These are phyloP conservation scores for Spinellus fusiger DNA, from an alignment of 192 early-diverging fungal genomes.

Conservation along the genomic window DNA sequence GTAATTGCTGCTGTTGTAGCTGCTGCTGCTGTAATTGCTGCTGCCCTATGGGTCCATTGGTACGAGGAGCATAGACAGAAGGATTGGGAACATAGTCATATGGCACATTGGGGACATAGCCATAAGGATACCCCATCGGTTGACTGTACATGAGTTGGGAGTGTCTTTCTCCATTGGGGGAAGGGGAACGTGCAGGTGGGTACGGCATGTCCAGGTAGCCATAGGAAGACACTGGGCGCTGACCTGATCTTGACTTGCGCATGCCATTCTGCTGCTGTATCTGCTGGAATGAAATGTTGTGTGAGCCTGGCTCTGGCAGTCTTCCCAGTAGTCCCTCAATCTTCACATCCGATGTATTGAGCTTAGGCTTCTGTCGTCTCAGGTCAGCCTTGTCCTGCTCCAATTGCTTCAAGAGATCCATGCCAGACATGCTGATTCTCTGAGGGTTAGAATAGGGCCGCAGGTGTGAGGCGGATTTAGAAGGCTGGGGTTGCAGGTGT, in stretches of 20 bases:
- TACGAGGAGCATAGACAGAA: not conserved
- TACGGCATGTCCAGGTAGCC: not conserved
- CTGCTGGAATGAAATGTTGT: constrained; percentile 24
- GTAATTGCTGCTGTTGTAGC: constrained; percentile 2
- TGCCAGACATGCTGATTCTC: constrained; percentile 19
- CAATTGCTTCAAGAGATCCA: constrained; percentile 20
- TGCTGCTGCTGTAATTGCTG: not conserved
- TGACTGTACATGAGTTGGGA: not conserved
- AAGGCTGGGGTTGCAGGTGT: constrained; percentile 1
- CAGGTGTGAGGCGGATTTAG: constrained; percentile 1
- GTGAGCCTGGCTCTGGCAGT: constrained; percentile 20
- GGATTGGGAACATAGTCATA: not conserved
- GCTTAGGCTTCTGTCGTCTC: constrained; percentile 10
- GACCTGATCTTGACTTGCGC: not conserved
- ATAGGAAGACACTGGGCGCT: not conserved
- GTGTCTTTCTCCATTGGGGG: not conserved
- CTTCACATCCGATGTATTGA: constrained; percentile 13
- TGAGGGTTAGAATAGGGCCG: not conserved
- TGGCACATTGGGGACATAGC: not conserved
- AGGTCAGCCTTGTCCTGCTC: constrained; percentile 20
- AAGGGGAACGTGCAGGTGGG: not conserved
- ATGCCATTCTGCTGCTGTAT: constrained; percentile 13
- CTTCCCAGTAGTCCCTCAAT: constrained; percentile 19
- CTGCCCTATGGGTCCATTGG: not conserved
- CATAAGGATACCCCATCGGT: not conserved